Conservation (phyloP, 2,329 filamentous ascomycete genomes). For the Ceratocystis papillata region DNA sequence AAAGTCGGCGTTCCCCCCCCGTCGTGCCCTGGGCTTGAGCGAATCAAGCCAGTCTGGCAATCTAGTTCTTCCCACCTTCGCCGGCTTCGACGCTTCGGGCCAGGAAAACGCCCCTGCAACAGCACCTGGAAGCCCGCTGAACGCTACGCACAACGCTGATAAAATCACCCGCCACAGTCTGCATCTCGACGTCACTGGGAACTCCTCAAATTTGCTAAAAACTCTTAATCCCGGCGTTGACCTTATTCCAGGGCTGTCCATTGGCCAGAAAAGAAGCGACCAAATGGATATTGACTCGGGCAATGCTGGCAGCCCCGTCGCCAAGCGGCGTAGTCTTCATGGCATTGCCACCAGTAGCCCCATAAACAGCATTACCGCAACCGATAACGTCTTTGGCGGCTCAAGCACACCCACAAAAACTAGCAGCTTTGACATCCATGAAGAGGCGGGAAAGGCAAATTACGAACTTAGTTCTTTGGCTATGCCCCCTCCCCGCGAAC, state of each 20-base stretch:
- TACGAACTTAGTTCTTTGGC: constrained; percentile 42
- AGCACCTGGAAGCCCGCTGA: constrained; percentile 33
- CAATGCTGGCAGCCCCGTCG: constrained; percentile 70
- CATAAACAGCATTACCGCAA: constrained; percentile 32
- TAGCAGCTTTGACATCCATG: constrained; percentile 30
- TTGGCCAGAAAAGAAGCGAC: constrained; percentile 60
- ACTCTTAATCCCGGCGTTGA: constrained; percentile 17
- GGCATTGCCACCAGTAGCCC: constrained; percentile 42
- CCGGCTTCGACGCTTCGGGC: constrained; percentile 27
- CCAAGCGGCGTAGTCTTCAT: constrained; percentile 82
- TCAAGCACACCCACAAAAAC: constrained; percentile 17
- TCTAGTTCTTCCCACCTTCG: constrained; percentile 37
- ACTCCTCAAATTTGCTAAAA: constrained; percentile 11
- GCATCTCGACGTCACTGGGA: constrained; percentile 34
- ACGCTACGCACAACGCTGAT: constrained; percentile 38
- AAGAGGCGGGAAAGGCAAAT: constrained; percentile 34
- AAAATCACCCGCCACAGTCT: constrained; percentile 45
- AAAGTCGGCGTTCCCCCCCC: constrained; percentile 58
- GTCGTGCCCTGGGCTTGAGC: constrained; percentile 53
- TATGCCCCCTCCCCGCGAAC: constrained; percentile 33
- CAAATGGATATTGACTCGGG: constrained; percentile 81
- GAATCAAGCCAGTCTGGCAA: constrained; percentile 63
- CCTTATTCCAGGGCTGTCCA: constrained; percentile 21
- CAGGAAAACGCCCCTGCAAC: constrained; percentile 35
- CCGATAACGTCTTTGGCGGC: constrained; percentile 60